Evolutionary conservation across 2,329 filamentous ascomycete genomes (phyloP).

Genomic region (Metarhizium rileyi): DNA sequence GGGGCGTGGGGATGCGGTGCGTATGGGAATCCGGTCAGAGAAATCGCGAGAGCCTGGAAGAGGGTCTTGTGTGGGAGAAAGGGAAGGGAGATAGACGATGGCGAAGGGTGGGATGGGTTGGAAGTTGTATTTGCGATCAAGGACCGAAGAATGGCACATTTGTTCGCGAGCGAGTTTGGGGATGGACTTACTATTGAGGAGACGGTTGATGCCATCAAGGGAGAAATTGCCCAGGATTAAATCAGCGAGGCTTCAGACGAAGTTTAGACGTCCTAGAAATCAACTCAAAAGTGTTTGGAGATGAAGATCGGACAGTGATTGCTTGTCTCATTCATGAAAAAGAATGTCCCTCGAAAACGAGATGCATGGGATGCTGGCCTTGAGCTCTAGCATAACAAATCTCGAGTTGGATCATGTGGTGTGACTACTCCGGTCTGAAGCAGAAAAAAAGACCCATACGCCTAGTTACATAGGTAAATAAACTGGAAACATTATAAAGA

Average conservation of each 20-base stretch:
- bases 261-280: background rate
- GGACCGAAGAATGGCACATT: conserved; percentile 3
- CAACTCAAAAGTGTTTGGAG: background rate
- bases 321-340: background rate
- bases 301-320: background rate
- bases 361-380: background rate
- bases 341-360: background rate
- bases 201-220: background rate
- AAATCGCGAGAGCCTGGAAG: conserved; percentile 46
- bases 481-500: background rate
- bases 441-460: background rate
- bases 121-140: conserved; percentile 6
- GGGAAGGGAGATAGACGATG: background rate
- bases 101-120: conserved; percentile 4
- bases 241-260: background rate
- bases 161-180: conserved; percentile 6
- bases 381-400: background rate
- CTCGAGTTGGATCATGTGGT: background rate
- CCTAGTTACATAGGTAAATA: background rate
- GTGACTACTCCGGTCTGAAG: background rate
- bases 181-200: background rate
- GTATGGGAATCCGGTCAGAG: conserved; percentile 50
- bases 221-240: background rate
- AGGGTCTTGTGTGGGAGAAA: conserved; percentile 16
- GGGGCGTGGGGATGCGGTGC: conserved; percentile 58